Evolutionary conservation across 2,329 filamentous ascomycete genomes (phyloP), one percentile per base, ranked within the genome.

Genomic region (Leptographium wingfieldii): DNA sequence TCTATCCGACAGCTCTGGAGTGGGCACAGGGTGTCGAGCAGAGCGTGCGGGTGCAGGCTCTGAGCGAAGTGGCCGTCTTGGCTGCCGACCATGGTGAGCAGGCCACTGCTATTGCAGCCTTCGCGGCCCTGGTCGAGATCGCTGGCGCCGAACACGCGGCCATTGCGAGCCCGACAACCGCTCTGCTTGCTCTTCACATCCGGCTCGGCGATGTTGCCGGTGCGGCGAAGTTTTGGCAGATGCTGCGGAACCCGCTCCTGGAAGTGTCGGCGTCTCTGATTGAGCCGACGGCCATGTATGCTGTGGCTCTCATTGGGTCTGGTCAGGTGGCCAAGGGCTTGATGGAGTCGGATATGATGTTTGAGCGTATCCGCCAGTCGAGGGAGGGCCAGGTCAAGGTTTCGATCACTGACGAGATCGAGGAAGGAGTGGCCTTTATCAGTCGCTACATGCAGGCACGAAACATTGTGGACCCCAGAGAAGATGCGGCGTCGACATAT

Each of bases 261-360:
- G 76, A 79, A 57, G 79, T 83, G 40, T 80, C 81, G 14, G 71
- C 79, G 59, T 77, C 84, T 38, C 86, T 95, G 71, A 87, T 96
- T 63, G 91, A 96, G 74, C 88, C 91, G 29, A 87, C 90, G 14
- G 83, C 89, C 60, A 96, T 96, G 90, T 96, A 92, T 68, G 84
- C 88, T 16, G 84, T 95, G 60, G 90, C 91, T 55, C 78, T 97
- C 71, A 87, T 97, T 69, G 88, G 89, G 59, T 90, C 88, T 63
- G 90, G 91, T 51, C 86, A 91, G 68, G 82, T 92, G 56, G 84
- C 86, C n/a, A 89, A 92, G 68, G 94, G 87, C 56, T 74, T 97
- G 61, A 77, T 80, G 14, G 84, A 94, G 69, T 86, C 88, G 11
- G 88, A 94, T 66, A 78, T 85, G 68, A 95, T 96, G 89, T 95